Base-by-base conservation (phyloP, 306 rosid genomes). In the Prosopis cineraria region DNA sequence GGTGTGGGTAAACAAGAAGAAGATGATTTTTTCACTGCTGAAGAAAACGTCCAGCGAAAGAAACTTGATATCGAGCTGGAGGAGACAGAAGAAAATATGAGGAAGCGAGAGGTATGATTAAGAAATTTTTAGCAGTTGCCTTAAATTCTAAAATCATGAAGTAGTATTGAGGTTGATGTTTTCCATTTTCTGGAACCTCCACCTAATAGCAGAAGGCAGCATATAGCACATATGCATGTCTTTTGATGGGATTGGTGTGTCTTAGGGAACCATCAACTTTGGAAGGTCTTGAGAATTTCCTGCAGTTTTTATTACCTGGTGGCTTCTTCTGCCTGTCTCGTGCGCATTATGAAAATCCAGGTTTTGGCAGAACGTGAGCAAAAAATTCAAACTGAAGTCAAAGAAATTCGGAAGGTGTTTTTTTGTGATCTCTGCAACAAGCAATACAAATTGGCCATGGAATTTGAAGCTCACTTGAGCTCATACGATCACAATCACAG, bases 301-400 rank as follows among this genome's bases (percentile, higher is more conserved):
- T 94, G 94, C 98, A 91, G 98, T 94, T 94, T 94, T 90, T 94
- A 94, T 94, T 94, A 91, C 98, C 97, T 91, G 98, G 94, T 90
- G 97, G 98, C 97, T 90, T 93, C 97, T 91, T 85, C 96, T 90
- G 97, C 98, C 90, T 85, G 97, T 97, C 87, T 94, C 97, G 90
- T 91, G 97, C 98, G 85, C 93, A 80, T 91, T 93, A 85, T 93
- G 92, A 94, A 91, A 91, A 90, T 91, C 93, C 98, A 94, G 98
- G 97, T 94, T 66, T 79, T 94, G 86, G 98, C 98, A 77, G 98
- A 90, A 83, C 98, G 97, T 52, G 98, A 90, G 91, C 94, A 91
- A 84, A 94, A 90, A 85, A 94, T 94, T 86, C 98, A 94, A 86
- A 90, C 88, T 7, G 97, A 91, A 83, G 98, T 94, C 85, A 90